These are phyloP conservation scores for Penicillium crystallinum DNA, from an alignment of 495 filamentous ascomycete genomes.

Conservation along the genomic window DNA sequence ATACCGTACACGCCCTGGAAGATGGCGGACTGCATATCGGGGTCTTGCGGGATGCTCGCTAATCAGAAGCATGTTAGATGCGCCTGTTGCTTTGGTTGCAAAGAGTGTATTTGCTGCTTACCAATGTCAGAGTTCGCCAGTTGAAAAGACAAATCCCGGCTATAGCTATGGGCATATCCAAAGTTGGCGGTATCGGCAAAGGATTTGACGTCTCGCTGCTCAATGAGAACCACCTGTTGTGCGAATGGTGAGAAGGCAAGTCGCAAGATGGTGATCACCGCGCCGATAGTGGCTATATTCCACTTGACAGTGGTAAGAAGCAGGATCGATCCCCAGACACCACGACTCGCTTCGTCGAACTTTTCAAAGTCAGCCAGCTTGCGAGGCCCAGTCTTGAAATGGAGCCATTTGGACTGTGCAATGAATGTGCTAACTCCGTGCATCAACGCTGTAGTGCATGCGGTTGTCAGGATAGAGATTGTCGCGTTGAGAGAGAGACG, in stretches of 20 bases:
- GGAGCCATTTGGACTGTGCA: conserved; percentile 34
- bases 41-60: conserved; percentile 12
- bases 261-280: conserved; percentile 24
- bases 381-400: conserved; percentile 25
- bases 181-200: conserved; percentile 5
- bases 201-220: conserved; percentile 10
- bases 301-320: conserved; percentile 12
- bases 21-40: conserved; percentile 13
- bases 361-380: conserved; percentile 28
- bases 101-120: conserved; percentile 6
- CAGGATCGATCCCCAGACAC: conserved; percentile 35
- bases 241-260: conserved; percentile 27
- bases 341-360: conserved; percentile 40
- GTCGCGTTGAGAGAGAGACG: conserved; percentile 16
- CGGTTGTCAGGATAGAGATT: conserved; percentile 17
- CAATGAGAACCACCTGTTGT: conserved; percentile 24
- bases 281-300: conserved; percentile 26
- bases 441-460: conserved; percentile 14
- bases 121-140: background rate
- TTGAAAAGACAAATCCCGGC: background rate
- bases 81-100: background rate
- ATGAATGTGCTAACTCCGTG: conserved; percentile 17
- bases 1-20: conserved; percentile 11
- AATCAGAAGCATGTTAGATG: conserved; percentile 8
- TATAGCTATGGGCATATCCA: conserved; percentile 14